phyloP scores from a whole-genome alignment of 768 basidiomycete species.

The Suillus hirtellus region DNA sequence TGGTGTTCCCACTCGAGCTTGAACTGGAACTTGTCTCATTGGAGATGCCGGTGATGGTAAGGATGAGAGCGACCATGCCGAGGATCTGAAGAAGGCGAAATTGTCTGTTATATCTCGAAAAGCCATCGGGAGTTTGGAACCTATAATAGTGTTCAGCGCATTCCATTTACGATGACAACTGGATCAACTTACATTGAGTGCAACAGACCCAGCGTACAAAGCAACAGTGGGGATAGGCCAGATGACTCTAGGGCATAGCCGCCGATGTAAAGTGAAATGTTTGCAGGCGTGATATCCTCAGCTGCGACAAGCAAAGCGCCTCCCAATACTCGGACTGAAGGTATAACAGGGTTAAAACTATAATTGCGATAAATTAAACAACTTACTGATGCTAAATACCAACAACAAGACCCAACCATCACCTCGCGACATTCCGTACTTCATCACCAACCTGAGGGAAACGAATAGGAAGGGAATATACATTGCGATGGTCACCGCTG shows the following conservation, averaged over 20 bases:
- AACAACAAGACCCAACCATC: too few species aligned
- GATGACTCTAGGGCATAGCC: slow-evolving; percentile 46
- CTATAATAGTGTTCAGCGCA: slow-evolving; percentile 17
- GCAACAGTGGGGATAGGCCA: slow-evolving; percentile 40
- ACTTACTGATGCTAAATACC: too few species aligned
- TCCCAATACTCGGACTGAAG: too few species aligned
- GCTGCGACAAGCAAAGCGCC: too few species aligned
- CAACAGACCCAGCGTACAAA: slow-evolving; percentile 38
- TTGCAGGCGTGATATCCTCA: too few species aligned
- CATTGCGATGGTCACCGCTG: too few species aligned
- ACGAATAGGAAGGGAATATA: too few species aligned
- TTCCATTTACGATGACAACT: background rate
- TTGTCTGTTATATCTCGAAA: slow-evolving; percentile 7
- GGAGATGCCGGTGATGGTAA: slow-evolving; percentile 36
- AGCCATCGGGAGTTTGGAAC: slow-evolving; percentile 29
- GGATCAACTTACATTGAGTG: slow-evolving; percentile 33
- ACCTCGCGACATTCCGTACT: too few species aligned
- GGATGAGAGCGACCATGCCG: slow-evolving; percentile 28
- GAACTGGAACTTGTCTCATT: slow-evolving; percentile 16
- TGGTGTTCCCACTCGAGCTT: too few species aligned
- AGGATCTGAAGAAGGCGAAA: slow-evolving; percentile 33
- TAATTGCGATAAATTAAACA: too few species aligned
- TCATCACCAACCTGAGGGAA: too few species aligned
- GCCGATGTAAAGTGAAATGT: slow-evolving; percentile 46
- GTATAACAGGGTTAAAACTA: too few species aligned